Evolutionary conservation across 345 rosid species (phyloP), one percentile per base, ranked within the genome.

Genomic region (Hirschfeldia incana): DNA sequence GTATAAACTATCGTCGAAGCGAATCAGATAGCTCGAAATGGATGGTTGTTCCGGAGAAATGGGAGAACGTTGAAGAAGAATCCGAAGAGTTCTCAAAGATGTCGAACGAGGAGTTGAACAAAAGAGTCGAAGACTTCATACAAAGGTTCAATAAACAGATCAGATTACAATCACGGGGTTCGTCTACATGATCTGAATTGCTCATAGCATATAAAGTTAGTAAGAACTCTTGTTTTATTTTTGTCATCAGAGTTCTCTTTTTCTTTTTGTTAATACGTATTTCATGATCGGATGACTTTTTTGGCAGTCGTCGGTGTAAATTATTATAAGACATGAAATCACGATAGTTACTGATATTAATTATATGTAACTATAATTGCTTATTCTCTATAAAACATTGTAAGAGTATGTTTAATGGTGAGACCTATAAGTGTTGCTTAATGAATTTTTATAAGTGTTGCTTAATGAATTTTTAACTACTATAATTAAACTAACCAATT

Each of bases 101-200:
- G 96, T 91, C 97, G 3, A 71, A 87, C 58, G 96, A 92, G 67
- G 98, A 94, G 66, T 65, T 92, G 67, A 90, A 94, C 65, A 74
- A 65, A 72, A 85, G 93, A 73, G 88, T 89, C 8, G 97, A 93
- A 78, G 95, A 93, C 16, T 91, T 93, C 16, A 93, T 93, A 77
- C 83, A 80, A 64, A 81, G 74, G 62, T 88, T 85, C 81, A 90
- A 88, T 69, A 84, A 73, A 77, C 85, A 91, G 65, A 87, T 91
- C 67, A 83, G 89, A 77, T 84, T 81, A 49, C 95, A 89, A 69
- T 79, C 79, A 39, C 67, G 64, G 72, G 60, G 11, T 71, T 86
- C 39, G 60, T 26, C 72, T 55, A 57, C 67, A 57, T 82, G 75
- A 67, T 15, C 51, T 60, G 4, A 34, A 62, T 7, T 11, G 65